Base-by-base conservation (phyloP, 2,329 filamentous ascomycete genomes). In the Clonostachys chloroleuca region DNA sequence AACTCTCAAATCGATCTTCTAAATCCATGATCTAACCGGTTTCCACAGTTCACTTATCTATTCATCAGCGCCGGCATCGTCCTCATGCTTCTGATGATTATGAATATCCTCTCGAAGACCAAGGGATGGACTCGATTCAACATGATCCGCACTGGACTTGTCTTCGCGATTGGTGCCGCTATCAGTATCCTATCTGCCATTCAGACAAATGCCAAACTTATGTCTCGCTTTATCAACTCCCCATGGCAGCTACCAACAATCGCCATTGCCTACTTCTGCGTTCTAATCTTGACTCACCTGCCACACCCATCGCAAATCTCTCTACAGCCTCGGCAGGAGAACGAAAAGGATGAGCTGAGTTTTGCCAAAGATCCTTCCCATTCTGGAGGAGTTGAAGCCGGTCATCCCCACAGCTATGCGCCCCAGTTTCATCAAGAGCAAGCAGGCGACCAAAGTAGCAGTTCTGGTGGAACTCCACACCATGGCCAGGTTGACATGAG, bases 221-320 rank as follows among this genome's bases (percentile, higher is more conserved):
- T 51, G 13, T n/a, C 30, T 2, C 43, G 46, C 4, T 68, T 57
- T 42, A 52, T 64, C 33, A 34, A 37, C 9, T 59, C 56, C 10
- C 47, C 58, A 9, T 66, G 62, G 65, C 56, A 65, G 14, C 45
- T 67, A 12, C 63, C 64, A 8, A 58, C 57, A 5, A 60, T 68
- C 33, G 60, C 57, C 10, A 47, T 67, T 20, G 54, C 73, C 37
- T 67, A 60, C 61, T 49, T 63, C 18, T 5, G 54, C 33, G 55
- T 66, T 33, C 55, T 67, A 13, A 14, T 60, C 30, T 46, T 67
- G 30, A 66, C 65, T 3, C 65, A 67, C 36, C 10, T 39, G 17
- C 36, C 36, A 12, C 36, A 39, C 17, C 36, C 36, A 3, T 18
- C 36, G 36, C 14, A 39, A 18, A 39, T 39, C 12, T n/a, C 36